Evolutionary conservation across 2,329 filamentous ascomycete genomes (phyloP).

Genomic region (Alternaria brassicae): DNA sequence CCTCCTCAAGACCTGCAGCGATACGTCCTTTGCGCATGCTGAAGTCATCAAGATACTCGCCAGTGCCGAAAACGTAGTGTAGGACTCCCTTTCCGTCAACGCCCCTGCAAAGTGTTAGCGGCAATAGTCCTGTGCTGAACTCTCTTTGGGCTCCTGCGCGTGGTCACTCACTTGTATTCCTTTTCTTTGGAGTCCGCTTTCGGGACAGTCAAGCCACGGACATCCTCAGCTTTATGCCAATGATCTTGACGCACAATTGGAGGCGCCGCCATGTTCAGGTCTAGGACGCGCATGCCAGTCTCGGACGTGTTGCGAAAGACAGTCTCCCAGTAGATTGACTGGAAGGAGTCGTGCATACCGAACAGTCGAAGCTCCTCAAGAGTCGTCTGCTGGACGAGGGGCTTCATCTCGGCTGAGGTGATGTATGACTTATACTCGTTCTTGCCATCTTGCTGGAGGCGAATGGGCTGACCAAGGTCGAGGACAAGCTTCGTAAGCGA

Average conservation of each 20-base stretch:
- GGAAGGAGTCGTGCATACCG: constrained; percentile 33
- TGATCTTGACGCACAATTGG: constrained; percentile 36
- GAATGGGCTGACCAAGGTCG: constrained; percentile 35
- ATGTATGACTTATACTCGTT: constrained; percentile 31
- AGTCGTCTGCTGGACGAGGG: constrained; percentile 30
- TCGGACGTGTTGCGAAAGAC: constrained; percentile 34
- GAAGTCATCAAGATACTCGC: constrained; percentile 45
- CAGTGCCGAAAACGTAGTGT: constrained; percentile 36
- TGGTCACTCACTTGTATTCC: constrained; percentile 32
- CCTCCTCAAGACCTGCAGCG: constrained; percentile 30
- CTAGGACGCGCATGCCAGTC: constrained; percentile 30
- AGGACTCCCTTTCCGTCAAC: constrained; percentile 39
- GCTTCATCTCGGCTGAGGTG: constrained; percentile 30
- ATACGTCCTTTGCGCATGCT: constrained; percentile 45
- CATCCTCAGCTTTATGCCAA: constrained; percentile 34
- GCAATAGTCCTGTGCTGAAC: not conserved
- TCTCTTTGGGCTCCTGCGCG: too few relatives aligned
- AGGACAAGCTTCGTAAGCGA: constrained; percentile 39
- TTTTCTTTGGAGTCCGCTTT: constrained; percentile 22
- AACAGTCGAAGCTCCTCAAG: constrained; percentile 42
- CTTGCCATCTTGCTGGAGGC: constrained; percentile 21
- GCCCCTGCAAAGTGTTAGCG: constrained; percentile 25
- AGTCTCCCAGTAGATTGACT: constrained; percentile 42
- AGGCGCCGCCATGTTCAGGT: constrained; percentile 36
- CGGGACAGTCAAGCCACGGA: constrained; percentile 29